Conservation (phyloP, 1,284 basidiomycete genomes). For the Inonotus hispidus region DNA sequence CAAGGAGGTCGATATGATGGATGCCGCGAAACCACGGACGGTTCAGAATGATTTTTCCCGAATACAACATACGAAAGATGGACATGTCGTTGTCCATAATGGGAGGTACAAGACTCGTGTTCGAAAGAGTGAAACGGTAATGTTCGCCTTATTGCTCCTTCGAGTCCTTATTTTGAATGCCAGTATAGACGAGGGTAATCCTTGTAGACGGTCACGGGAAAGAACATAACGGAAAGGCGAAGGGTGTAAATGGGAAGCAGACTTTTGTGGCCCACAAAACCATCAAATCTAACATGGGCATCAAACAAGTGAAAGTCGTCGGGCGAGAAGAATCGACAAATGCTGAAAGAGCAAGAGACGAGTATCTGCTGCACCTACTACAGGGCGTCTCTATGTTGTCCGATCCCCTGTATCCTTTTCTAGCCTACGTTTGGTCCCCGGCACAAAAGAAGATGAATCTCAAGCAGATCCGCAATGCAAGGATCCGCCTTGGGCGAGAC, state of each 20-base stretch:
- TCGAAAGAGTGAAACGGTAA: conserved; percentile 29
- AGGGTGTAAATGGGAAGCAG: conserved; percentile 26
- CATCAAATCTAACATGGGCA: conserved; percentile 12
- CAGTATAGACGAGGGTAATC: conserved; percentile 26
- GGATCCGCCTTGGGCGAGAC: neutral
- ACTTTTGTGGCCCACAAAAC: conserved; percentile 21
- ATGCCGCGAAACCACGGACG: conserved; percentile 23
- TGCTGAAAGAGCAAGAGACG: conserved; percentile 32
- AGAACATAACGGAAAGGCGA: conserved; percentile 27
- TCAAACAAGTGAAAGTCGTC: conserved; percentile 29
- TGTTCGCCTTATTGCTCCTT: conserved; percentile 2
- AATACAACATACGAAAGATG: conserved; percentile 13
- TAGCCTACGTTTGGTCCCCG: neutral
- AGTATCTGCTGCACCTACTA: conserved; percentile 28
- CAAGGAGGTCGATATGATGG: conserved; percentile 26
- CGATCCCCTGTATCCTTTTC: conserved; percentile 30
- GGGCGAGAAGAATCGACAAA: conserved; percentile 33
- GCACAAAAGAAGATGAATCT: neutral
- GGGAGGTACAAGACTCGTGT: conserved; percentile 33
- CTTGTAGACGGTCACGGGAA: conserved; percentile 26
- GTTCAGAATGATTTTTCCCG: conserved; percentile 14
- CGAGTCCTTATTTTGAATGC: neutral
- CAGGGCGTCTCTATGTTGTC: conserved; percentile 21
- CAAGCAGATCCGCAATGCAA: neutral
- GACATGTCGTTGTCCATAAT: conserved; percentile 28